Percentiles rank a stretch among this genome's conserved stretches.
These are phyloP conservation scores for Acorus calamus DNA, from an alignment of 106 monocot genomes.

Conservation along the genomic window DNA sequence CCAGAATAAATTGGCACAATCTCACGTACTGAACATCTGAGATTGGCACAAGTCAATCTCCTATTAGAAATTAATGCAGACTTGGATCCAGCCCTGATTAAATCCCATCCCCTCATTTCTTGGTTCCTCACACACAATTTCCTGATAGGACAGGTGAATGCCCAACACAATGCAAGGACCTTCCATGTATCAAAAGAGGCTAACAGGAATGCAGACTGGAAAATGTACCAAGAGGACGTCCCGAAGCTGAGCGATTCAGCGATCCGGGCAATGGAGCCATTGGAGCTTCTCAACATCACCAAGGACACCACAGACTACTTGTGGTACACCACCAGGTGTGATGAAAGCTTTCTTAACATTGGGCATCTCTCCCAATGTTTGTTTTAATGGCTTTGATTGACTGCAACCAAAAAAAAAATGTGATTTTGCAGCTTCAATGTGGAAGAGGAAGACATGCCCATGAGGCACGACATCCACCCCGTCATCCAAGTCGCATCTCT, in stretches of 20 bases:
- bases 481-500: slow-evolving; percentile 57
- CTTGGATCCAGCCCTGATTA: too few species aligned
- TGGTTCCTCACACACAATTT: background rate
- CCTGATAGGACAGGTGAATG: slow-evolving; percentile 29
- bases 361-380: background rate
- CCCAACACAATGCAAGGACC: slow-evolving; percentile 63
- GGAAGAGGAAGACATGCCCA: slow-evolving; percentile 58
- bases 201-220: slow-evolving; percentile 27
- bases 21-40: too few species aligned
- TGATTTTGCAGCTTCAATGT: slow-evolving; percentile 40
- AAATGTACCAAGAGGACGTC: slow-evolving; percentile 44
- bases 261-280: slow-evolving; percentile 11
- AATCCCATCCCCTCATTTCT: too few species aligned
- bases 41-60: too few species aligned
- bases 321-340: slow-evolving; percentile 69
- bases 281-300: slow-evolving; percentile 39
- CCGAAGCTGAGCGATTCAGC: slow-evolving; percentile 19
- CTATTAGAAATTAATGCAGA: too few species aligned
- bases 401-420: too few species aligned
- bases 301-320: slow-evolving; percentile 69
- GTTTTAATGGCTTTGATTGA: background rate
- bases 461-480: slow-evolving; percentile 53
- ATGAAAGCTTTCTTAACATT: background rate
- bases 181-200: slow-evolving; percentile 22
- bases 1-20: too few species aligned